Evolutionary conservation across 2,329 filamentous ascomycete species (phyloP).

Genomic region (Fusarium newnesense): DNA sequence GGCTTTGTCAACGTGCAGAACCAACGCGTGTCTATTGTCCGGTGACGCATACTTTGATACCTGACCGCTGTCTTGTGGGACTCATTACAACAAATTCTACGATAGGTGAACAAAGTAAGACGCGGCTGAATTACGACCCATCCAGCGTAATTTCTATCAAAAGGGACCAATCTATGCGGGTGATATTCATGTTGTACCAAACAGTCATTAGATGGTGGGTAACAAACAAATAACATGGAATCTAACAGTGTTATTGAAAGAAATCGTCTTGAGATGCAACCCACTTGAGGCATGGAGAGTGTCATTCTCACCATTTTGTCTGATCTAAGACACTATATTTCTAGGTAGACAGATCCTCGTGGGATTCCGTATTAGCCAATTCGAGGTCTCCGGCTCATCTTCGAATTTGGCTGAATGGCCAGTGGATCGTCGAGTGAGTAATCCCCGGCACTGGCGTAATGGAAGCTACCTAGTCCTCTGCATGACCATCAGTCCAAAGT

Average conservation of each 20-base stretch:
- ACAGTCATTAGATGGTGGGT: not conserved
- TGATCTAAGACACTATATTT: not conserved
- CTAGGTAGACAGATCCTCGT: not conserved
- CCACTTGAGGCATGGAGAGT: not conserved
- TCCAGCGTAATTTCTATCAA: not conserved
- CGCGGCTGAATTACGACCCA: slow-evolving; percentile 1
- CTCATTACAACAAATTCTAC: not conserved
- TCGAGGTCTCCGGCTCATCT: not conserved
- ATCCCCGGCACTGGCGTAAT: not conserved
- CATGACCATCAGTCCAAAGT: not conserved
- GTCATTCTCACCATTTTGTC: not conserved
- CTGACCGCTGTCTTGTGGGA: not conserved
- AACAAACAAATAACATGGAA: not conserved
- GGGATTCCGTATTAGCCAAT: not conserved
- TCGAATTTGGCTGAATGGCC: not conserved
- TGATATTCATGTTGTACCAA: not conserved
- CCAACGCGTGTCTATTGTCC: slow-evolving; percentile 2
- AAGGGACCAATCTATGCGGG: not conserved
- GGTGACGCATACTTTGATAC: slow-evolving; percentile 16
- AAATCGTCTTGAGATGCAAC: not conserved
- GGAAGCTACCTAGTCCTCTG: not conserved
- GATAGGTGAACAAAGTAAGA: not conserved
- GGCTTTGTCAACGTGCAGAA: slow-evolving; percentile 6
- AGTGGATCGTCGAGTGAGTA: not conserved
- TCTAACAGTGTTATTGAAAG: not conserved